Conservation (phyloP, 2,329 filamentous ascomycete species). For the Curvularia spicifera region DNA sequence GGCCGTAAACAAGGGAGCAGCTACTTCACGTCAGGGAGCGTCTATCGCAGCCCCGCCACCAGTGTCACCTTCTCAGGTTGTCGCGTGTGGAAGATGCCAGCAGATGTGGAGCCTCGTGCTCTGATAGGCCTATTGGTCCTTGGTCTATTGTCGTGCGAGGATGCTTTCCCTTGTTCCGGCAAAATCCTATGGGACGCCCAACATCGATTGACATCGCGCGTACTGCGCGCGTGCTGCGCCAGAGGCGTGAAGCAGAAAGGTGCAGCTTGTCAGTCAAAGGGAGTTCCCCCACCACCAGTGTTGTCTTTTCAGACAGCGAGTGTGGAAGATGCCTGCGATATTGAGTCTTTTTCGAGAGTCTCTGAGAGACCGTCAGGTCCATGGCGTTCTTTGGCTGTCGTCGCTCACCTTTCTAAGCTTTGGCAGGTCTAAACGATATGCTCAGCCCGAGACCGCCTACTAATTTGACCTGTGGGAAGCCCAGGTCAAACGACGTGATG, state of each 20-base stretch:
- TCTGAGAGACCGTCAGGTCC: conserved; percentile 31
- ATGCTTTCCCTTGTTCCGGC: conserved; percentile 24
- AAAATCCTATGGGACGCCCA: conserved; percentile 18
- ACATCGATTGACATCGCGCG: conserved; percentile 7
- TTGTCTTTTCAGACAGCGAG: conserved; percentile 24
- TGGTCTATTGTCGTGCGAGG: conserved; percentile 34
- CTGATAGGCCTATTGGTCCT: conserved; percentile 35
- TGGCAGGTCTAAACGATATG: conserved; percentile 2
- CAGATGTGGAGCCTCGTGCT: conserved; percentile 31
- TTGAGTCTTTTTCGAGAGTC: conserved; percentile 16
- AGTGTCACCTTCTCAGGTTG: conserved; percentile 35
- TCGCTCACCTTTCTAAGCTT: conserved; percentile 13
- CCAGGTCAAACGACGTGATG: neutral
- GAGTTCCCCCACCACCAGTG: conserved; percentile 21
- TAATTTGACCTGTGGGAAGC: conserved; percentile 8
- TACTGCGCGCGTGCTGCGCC: conserved; percentile 4
- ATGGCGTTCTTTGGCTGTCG: conserved; percentile 25
- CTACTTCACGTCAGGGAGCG: conserved; percentile 30
- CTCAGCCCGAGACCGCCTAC: neutral
- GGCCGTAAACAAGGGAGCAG: conserved; percentile 18
- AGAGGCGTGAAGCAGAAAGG: conserved; percentile 1
- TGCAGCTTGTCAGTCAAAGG: conserved; percentile 19
- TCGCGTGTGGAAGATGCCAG: conserved; percentile 37
- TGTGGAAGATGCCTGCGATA: conserved; percentile 30
- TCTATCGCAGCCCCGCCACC: conserved; percentile 29